These are phyloP conservation scores for Fusarium sp. DNA, from an alignment of 2,329 filamentous ascomycete genomes.

Conservation along the genomic window DNA sequence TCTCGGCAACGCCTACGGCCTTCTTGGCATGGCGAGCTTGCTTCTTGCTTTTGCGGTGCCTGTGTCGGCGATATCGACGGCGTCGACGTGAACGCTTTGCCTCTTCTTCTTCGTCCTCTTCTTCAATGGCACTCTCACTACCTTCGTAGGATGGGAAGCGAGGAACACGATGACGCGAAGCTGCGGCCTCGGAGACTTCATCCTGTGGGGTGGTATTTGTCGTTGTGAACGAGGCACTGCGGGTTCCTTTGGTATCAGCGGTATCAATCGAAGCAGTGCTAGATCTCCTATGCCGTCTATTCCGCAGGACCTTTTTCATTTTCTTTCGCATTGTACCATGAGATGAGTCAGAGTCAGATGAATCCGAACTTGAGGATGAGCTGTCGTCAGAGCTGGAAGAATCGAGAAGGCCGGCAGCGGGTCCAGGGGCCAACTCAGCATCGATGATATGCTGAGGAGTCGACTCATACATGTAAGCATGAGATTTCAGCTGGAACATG, in stretches of 20 bases:
- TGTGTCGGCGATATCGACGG: conserved; percentile 49
- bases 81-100: conserved; percentile 46
- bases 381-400: conserved; percentile 67
- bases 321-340: conserved; percentile 74
- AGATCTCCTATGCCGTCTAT: conserved; percentile 78
- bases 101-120: conserved; percentile 59
- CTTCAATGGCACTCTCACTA: conserved; percentile 54
- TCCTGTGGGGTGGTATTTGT: conserved; percentile 49
- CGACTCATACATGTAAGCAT: conserved; percentile 90
- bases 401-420: conserved; percentile 83
- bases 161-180: conserved; percentile 49
- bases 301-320: conserved; percentile 78
- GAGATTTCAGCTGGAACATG: conserved; percentile 90
- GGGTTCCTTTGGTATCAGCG: conserved; percentile 44
- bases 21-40: conserved; percentile 51
- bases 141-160: conserved; percentile 50
- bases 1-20: conserved; percentile 37
- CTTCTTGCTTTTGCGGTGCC: conserved; percentile 53
- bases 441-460: conserved; percentile 94
- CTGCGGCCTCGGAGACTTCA: conserved; percentile 52
- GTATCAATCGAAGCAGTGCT: conserved; percentile 75
- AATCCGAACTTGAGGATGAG: conserved; percentile 73
- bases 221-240: conserved; percentile 55
- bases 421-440: conserved; percentile 86
- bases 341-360: conserved; percentile 67